Conservation (phyloP, 23 red algal species). For the Gracilaria domingensis region DNA sequence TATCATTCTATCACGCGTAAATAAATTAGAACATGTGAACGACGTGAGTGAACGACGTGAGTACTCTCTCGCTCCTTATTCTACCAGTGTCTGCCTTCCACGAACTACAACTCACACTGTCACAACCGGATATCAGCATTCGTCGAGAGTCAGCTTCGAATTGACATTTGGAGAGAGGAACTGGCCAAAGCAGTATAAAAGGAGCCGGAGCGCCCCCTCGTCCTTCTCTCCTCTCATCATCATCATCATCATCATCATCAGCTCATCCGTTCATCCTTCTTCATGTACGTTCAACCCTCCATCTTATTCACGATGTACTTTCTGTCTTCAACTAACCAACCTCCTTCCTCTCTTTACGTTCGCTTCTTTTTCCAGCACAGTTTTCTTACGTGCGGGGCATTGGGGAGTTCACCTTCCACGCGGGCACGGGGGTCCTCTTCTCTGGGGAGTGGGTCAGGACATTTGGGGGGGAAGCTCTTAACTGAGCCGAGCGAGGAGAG, state of each 20-base stretch:
- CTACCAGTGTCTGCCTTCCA: no score
- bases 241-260: background rate
- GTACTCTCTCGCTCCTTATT: no score
- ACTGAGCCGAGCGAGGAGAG: background rate
- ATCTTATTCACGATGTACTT: background rate
- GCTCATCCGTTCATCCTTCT: background rate
- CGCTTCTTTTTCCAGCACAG: background rate
- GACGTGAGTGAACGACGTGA: no score
- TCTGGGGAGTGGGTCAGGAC: background rate
- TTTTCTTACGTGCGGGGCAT: background rate
- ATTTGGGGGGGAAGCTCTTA: background rate
- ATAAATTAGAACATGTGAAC: no score
- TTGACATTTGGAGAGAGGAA: no score
- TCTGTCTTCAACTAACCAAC: background rate
- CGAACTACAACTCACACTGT: background rate
- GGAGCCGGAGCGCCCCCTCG: background rate
- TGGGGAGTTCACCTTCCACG: background rate
- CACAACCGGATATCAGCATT: background rate
- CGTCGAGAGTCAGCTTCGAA: background rate
- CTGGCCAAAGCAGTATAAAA: background rate
- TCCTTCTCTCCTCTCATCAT: no score
- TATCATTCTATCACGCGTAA: no score
- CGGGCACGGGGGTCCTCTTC: background rate
- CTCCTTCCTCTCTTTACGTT: background rate
- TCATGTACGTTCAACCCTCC: background rate